Base-by-base conservation (phyloP, 805 yeast species). In the Clavispora vitiphila region DNA sequence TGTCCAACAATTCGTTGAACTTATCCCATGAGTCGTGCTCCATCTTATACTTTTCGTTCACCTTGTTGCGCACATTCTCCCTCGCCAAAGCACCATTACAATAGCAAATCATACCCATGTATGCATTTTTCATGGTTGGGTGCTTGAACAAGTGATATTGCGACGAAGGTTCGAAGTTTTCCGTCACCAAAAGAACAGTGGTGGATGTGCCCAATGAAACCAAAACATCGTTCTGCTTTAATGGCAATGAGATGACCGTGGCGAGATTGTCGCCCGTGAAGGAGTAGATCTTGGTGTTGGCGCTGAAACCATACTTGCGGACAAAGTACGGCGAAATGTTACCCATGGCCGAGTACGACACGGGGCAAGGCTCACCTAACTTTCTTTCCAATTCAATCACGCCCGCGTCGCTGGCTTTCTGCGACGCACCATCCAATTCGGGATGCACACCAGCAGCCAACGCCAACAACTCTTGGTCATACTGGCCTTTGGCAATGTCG, bases 51-150 rank as follows among this genome's bases (percentile, higher is more conserved):
- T 73, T 67, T 30, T 62, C 60, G 54, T 83, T 84, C 23, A 87
- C 46, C 19, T 65, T 68, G 60, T 88, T 83, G 38, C 93, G 71
- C 9, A 88, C 71, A 43, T 73, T 71, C 54, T 89, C 96, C 49
- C 97, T 71, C 0, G 96, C 96, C 37, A 89, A 65, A 0, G 96
- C 77, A 0, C 97, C 96, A 59, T 89, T 89, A 56, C 95, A 85
- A 61, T 89, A 89, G 60, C 97, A 89, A 41, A 90, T 78, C 97
- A 89, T 89, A 18, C 95, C 96, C 96, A 89, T 90, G 59, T 80
- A 89, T 27, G 83, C 80, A 27, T 72, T 72, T 0, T 77, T 76
- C 47, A 85, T 76, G 0, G 95, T 83, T 8, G 97, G 96, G 58
- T 90, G 96, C 48, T 78, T 78, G 66, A 89, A 89, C 49, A 88